phyloP scores from a whole-genome alignment of 2,329 filamentous ascomycete species.

The Hypomyces perniciosus region DNA sequence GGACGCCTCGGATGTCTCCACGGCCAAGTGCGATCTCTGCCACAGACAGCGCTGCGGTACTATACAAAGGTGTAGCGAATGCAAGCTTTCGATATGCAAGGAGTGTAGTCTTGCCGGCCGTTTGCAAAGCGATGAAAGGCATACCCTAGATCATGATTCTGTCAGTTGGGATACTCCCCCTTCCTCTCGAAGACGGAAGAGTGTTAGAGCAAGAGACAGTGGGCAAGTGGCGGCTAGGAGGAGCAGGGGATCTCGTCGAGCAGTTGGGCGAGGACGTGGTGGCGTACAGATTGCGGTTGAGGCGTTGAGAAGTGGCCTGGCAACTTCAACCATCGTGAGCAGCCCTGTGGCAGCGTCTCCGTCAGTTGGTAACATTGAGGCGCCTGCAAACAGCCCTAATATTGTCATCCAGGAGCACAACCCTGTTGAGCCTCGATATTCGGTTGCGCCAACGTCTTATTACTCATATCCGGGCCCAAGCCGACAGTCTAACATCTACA shows the following conservation, averaged over 20 bases:
- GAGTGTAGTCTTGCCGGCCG: slow-evolving; percentile 15
- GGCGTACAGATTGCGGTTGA: not conserved
- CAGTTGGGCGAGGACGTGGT: not conserved
- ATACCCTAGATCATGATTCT: slow-evolving; percentile 16
- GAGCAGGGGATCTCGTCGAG: not conserved
- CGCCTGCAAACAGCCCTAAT: not conserved
- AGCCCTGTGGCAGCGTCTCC: not conserved
- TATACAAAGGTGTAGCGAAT: slow-evolving; percentile 20
- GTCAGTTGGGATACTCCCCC: slow-evolving; percentile 16
- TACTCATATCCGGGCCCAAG: not conserved
- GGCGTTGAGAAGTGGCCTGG: not conserved
- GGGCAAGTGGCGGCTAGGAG: not conserved
- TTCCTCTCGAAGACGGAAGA: slow-evolving; percentile 3
- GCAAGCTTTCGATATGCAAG: slow-evolving; percentile 20
- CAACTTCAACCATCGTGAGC: not conserved
- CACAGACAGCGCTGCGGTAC: slow-evolving; percentile 18
- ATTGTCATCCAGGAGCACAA: not conserved
- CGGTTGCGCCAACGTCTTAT: not conserved
- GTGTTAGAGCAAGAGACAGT: not conserved
- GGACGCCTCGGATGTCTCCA: slow-evolving; percentile 17
- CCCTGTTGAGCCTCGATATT: slow-evolving; percentile 1
- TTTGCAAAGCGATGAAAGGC: slow-evolving; percentile 15
- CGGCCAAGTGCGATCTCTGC: slow-evolving; percentile 24
- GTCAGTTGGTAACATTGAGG: not conserved
- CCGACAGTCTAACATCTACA: not conserved